Percentiles rank a stretch among this genome's conserved stretches.
Evolutionary conservation across 1,284 basidiomycete species (phyloP).

Genomic region (Ganoderma boninense): DNA sequence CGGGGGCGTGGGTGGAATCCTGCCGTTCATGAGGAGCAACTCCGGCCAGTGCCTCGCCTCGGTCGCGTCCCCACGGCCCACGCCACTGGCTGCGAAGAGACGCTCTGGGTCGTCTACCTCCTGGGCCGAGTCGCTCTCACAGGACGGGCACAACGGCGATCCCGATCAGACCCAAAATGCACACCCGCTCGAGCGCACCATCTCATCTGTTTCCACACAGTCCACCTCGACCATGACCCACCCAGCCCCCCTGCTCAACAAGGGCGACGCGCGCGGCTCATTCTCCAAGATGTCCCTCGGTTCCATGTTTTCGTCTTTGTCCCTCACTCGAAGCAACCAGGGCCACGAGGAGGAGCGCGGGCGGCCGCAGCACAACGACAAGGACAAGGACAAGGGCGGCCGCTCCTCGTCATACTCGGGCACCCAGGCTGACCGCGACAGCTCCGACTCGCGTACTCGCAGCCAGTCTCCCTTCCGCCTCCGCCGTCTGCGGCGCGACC

Average conservation of each 20-base stretch:
- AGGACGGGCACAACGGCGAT: conserved; percentile 49
- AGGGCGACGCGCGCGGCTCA: conserved; percentile 50
- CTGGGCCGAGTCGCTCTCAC: conserved; percentile 39
- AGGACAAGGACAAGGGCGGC: conserved; percentile 44
- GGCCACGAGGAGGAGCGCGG: conserved; percentile 59
- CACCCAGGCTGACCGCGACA: conserved; percentile 39
- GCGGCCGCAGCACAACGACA: conserved; percentile 51
- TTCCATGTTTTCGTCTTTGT: conserved; percentile 73
- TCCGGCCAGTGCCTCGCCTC: conserved; percentile 43
- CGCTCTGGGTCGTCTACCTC: conserved; percentile 38
- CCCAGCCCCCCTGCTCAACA: conserved; percentile 24
- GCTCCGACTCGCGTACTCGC: conserved; percentile 57
- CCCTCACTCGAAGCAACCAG: conserved; percentile 61
- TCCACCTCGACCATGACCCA: conserved; percentile 20
- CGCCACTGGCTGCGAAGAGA: conserved; percentile 41
- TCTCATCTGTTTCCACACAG: conserved; percentile 54
- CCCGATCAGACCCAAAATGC: conserved; percentile 37
- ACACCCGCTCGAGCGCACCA: conserved; percentile 61
- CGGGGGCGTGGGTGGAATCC: conserved; percentile 26
- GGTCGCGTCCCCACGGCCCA: conserved; percentile 42
- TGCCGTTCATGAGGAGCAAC: conserved; percentile 40
- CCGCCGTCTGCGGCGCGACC: conserved; percentile 59
- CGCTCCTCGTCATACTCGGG: conserved; percentile 61
- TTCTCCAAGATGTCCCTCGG: conserved; percentile 71
- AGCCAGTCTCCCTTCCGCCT: conserved; percentile 78